Evolutionary conservation across 2,329 filamentous ascomycete genomes (phyloP).

Genomic region (Penicillium sp.): DNA sequence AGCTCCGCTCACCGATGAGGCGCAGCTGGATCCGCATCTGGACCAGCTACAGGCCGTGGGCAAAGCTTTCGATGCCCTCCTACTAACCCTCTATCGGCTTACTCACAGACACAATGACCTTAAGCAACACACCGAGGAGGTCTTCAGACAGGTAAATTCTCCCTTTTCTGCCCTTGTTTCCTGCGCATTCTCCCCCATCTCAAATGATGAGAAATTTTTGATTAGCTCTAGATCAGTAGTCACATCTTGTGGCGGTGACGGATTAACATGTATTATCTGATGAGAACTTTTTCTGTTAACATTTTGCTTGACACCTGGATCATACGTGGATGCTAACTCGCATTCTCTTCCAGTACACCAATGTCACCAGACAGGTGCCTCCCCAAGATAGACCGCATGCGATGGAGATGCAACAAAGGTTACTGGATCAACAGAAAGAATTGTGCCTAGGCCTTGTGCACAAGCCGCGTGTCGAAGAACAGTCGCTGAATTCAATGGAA

Average conservation of each 20-base stretch:
- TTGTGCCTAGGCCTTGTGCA: constrained; percentile 36
- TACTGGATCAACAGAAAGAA: constrained; percentile 29
- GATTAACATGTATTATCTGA: constrained; percentile 58
- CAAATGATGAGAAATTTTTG: constrained; percentile 48
- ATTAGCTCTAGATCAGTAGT: constrained; percentile 86
- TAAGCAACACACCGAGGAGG: constrained; percentile 35
- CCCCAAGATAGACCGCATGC: constrained; percentile 26
- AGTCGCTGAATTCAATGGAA: constrained; percentile 61
- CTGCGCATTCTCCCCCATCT: constrained; percentile 21
- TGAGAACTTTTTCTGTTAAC: constrained; percentile 29
- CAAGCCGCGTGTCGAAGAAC: constrained; percentile 39
- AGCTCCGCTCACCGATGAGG: constrained; percentile 25
- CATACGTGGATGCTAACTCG: constrained; percentile 26
- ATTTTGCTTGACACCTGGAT: constrained; percentile 8
- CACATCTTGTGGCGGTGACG: constrained; percentile 57
- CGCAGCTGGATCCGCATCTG: constrained; percentile 30
- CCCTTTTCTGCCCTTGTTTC: constrained; percentile 1
- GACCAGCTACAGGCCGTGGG: constrained; percentile 35
- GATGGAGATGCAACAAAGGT: constrained; percentile 31
- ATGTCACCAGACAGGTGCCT: constrained; percentile 19
- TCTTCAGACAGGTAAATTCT: constrained; percentile 40
- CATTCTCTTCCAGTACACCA: constrained; percentile 15
- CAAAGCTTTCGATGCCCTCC: constrained; percentile 41
- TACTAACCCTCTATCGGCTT: constrained; percentile 40
- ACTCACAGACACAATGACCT: constrained; percentile 39